Conservation (phyloP, 1,139 yeast species). For the Geotrichum aggregatum region DNA sequence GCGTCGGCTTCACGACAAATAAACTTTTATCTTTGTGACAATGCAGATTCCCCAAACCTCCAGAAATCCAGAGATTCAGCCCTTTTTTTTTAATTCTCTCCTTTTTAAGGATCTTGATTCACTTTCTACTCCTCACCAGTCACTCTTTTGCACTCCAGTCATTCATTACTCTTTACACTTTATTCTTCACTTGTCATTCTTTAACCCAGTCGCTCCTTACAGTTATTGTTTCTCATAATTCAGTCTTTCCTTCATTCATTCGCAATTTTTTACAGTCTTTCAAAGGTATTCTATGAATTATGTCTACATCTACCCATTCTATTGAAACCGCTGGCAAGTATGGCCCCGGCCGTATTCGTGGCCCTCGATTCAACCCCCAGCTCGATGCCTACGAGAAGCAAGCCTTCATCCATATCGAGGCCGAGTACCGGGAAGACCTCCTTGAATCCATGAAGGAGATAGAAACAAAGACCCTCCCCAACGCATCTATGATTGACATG, state of each 20-base stretch:
- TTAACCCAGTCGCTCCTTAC: background rate
- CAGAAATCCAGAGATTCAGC: background rate
- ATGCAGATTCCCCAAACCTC: background rate
- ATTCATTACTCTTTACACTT: background rate
- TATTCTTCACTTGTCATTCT: background rate
- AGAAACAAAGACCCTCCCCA: conserved; percentile 35
- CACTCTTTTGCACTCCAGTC: background rate
- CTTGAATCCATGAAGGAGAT: conserved; percentile 36
- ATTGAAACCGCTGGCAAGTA: conserved; percentile 6
- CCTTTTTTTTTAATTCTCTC: conserved; percentile 1
- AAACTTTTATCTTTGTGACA: no score
- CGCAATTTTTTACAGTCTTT: background rate
- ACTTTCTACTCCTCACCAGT: background rate
- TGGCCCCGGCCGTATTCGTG: conserved; percentile 3
- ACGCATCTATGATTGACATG: conserved; percentile 66
- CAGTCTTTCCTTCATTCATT: no score
- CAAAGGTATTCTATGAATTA: background rate
- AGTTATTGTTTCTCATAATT: no score
- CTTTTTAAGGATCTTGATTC: background rate
- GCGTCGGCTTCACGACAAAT: no score
- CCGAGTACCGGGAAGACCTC: conserved; percentile 41
- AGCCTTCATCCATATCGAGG: conserved; percentile 17
- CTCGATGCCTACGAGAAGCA: conserved; percentile 14
- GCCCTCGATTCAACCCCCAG: conserved; percentile 16
- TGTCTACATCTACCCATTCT: background rate